Evolutionary conservation across 2,329 filamentous ascomycete species (phyloP), one percentile per base, ranked within the genome.

Genomic region (Nothomitra cinnamomea): DNA sequence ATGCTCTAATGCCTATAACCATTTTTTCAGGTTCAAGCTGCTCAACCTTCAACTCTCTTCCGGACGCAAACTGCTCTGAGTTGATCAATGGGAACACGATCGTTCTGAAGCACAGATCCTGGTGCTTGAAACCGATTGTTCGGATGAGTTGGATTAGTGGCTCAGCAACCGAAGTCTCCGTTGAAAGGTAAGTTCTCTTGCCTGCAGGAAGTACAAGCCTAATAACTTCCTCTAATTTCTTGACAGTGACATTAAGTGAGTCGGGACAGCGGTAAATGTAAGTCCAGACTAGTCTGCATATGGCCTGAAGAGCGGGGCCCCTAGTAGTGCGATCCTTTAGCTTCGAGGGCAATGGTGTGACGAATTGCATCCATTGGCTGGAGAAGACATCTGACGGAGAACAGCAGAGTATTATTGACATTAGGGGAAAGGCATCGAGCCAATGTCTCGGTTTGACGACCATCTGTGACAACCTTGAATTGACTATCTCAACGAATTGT

Each of bases 21-120:
- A 95, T 94, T 61, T 87, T 84, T 63, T 98, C 94, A 0, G 94
- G 92, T 57, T 98, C 92, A 57, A 98, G 76, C 62, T 94, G 87
- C 63, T 96, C 92, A 25, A 95, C 85, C 63, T 80, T 88, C 42
- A 92, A 70, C 45, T 95, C 86, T 61, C 82, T 86, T 72, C 73
- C 74, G 17, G 81, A 79, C 25, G 78, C 74, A 64, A 95, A 92
- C n/a, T 88, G 72, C 52, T 95, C 90, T 1, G 88, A 87, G 63
- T 94, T 95, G 63, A 98, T 85, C 38, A 98, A 71, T 2, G 90
- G 92, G 61, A 95, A 96, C n/a, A 98, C 87, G 58, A 96, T 85
- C 48, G 75, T 86, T 59, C 83, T 79, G 67, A 96, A 95, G 67
- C 90, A 96, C 58, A 94, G 83, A 61, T 98, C 92, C 53, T 90